Percentiles rank a stretch among this genome's conserved stretches.
phyloP scores from a whole-genome alignment of 306 rosid species.

The Styphnolobium japonicum region DNA sequence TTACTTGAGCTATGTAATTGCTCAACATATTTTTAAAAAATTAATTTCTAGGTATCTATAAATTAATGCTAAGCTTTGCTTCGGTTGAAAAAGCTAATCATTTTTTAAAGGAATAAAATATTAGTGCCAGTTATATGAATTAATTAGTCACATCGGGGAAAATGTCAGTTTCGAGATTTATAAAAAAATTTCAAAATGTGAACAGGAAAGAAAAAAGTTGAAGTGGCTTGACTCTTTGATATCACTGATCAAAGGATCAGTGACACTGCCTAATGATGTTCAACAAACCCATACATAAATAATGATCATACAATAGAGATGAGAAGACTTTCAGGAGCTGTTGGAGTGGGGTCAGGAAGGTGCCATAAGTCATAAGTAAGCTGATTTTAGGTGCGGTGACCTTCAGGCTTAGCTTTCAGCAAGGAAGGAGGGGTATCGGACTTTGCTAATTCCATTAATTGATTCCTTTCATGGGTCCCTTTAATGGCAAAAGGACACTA shows the following conservation, averaged over 20 bases:
- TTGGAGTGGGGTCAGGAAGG: neutral
- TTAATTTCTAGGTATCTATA: too few species aligned
- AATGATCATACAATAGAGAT: neutral
- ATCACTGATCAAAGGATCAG: neutral
- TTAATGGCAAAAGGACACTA: neutral
- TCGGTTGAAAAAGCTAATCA: too few species aligned
- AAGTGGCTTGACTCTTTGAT: neutral
- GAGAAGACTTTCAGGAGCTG: neutral
- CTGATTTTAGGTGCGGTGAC: neutral
- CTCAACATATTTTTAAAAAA: too few species aligned
- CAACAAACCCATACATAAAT: neutral
- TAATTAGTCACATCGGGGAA: too few species aligned
- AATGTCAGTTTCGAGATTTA: too few species aligned
- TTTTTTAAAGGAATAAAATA: too few species aligned
- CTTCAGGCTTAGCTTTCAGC: neutral
- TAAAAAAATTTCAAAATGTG: too few species aligned
- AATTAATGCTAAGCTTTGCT: too few species aligned
- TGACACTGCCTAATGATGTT: neutral
- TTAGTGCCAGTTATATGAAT: too few species aligned
- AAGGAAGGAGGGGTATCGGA: neutral
- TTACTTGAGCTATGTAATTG: too few species aligned
- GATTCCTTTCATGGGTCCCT: neutral
- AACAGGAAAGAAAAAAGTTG: neutral
- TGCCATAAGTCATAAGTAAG: neutral
- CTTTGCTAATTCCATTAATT: neutral